Percentiles rank a stretch among this genome's conserved stretches.
phyloP scores from a whole-genome alignment of 2,329 filamentous ascomycete genomes.

The Fusarium begoniae region DNA sequence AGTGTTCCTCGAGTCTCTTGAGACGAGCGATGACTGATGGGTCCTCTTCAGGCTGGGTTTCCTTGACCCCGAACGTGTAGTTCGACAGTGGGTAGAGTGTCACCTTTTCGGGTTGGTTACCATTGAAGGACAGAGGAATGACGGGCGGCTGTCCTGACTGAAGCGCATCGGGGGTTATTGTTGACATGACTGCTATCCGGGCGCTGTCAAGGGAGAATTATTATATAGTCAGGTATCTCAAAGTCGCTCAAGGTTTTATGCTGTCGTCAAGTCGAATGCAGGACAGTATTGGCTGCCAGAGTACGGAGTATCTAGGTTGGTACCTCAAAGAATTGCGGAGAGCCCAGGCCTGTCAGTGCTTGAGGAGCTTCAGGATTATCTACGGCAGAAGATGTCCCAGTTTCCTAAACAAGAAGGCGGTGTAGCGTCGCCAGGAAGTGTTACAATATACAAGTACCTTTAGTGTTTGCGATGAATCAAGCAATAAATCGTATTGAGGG shows the following conservation, averaged over 20 bases:
- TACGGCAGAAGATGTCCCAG: constrained; percentile 18
- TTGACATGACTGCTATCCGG: constrained; percentile 70
- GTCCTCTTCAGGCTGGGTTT: constrained; percentile 97
- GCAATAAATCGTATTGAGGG: neutral
- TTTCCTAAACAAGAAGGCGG: constrained; percentile 19
- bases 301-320: constrained; percentile 9
- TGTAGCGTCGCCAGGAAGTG: neutral
- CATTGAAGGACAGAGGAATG: constrained; percentile 84
- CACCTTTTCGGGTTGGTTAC: constrained; percentile 88
- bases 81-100: constrained; percentile 95
- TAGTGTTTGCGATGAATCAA: neutral
- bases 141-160: constrained; percentile 83
- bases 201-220: neutral
- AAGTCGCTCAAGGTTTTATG: neutral
- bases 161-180: constrained; percentile 77
- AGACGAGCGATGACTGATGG: constrained; percentile 92
- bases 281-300: constrained; percentile 3
- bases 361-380: constrained; percentile 25
- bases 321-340: neutral
- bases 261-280: neutral
- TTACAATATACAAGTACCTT: neutral
- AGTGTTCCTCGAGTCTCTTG: constrained; percentile 96
- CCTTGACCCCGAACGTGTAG: constrained; percentile 99
- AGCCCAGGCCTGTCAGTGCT: constrained; percentile 7
- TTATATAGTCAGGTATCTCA: neutral